phyloP scores from a whole-genome alignment of 1,284 basidiomycete genomes.

The Cryptococcus hybrid region DNA sequence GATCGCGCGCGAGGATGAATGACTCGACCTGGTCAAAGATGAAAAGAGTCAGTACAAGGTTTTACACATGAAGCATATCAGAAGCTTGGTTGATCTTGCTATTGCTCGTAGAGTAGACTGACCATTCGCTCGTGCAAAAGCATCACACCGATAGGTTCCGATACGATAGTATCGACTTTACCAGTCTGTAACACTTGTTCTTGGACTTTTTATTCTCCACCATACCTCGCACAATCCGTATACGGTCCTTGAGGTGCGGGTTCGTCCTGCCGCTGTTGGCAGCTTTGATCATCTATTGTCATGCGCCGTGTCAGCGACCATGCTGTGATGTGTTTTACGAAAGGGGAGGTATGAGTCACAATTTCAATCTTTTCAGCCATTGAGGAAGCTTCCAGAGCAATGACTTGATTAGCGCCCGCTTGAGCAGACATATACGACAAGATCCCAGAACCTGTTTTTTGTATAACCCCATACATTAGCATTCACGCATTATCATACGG shows the following conservation, averaged over 20 bases:
- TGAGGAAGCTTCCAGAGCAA: constrained; percentile 54
- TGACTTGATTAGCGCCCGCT: constrained; percentile 54
- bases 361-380: constrained; percentile 54
- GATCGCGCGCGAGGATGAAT: constrained; percentile 53
- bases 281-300: constrained; percentile 42
- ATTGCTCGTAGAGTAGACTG: too few relatives aligned
- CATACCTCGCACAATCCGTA: constrained; percentile 45
- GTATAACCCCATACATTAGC: not conserved
- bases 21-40: constrained; percentile 35
- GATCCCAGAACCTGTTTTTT: constrained; percentile 54
- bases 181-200: constrained; percentile 35
- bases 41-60: too few relatives aligned
- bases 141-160: constrained; percentile 56
- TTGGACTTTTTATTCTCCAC: constrained; percentile 45
- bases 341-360: constrained; percentile 21
- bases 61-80: too few relatives aligned
- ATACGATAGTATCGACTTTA: constrained; percentile 56
- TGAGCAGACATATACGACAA: constrained; percentile 54
- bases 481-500: not conserved
- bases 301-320: not conserved
- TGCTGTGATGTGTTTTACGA: not conserved
- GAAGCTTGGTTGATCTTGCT: too few relatives aligned
- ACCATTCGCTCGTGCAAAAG: constrained; percentile 56
- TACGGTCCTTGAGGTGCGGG: constrained; percentile 35
- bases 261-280: constrained; percentile 42